Conservation (phyloP, 78 protist species). For the Dictyostelium citrinum region DNA sequence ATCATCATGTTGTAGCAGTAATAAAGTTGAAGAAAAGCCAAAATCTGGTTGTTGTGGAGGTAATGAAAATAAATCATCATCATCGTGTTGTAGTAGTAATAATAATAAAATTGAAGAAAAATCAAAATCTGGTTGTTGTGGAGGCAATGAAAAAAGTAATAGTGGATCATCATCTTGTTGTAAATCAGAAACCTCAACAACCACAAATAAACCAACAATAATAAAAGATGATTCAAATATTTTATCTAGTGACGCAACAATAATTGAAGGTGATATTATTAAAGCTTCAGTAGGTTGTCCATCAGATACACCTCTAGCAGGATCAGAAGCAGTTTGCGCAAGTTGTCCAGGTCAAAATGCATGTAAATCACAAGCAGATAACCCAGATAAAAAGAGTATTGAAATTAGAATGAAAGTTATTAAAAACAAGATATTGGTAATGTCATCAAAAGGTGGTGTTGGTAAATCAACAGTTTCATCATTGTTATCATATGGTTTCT, state of each 20-base stretch:
- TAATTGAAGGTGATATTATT: constrained; percentile 15
- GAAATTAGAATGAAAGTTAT: constrained; percentile 56
- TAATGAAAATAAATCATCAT: neutral
- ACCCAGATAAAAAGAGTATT: constrained; percentile 41
- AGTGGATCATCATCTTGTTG: constrained; percentile 1
- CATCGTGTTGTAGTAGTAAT: neutral
- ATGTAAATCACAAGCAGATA: constrained; percentile 81
- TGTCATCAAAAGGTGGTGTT: constrained; percentile 98
- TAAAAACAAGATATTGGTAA: constrained; percentile 89
- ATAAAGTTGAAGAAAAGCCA: neutral
- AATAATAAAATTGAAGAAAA: neutral
- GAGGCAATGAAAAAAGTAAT: neutral
- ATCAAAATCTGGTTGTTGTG: neutral
- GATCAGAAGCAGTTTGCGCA: constrained; percentile 87
- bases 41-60: neutral
- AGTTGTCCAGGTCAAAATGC: constrained; percentile 94
- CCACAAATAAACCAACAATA: neutral
- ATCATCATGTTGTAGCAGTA: neutral
- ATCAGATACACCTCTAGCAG: constrained; percentile 79
- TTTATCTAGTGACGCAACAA: constrained; percentile 41
- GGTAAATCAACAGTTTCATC: constrained; percentile 59
- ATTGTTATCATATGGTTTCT: constrained; percentile 11
- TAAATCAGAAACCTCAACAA: constrained; percentile 12
- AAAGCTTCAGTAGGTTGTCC: constrained; percentile 58
- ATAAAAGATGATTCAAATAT: constrained; percentile 6